A percentile compares a stretch with the other conserved stretches of the same genome.
phyloP scores from a whole-genome alignment of 2,329 filamentous ascomycete genomes.

The Triangularia setosa region DNA sequence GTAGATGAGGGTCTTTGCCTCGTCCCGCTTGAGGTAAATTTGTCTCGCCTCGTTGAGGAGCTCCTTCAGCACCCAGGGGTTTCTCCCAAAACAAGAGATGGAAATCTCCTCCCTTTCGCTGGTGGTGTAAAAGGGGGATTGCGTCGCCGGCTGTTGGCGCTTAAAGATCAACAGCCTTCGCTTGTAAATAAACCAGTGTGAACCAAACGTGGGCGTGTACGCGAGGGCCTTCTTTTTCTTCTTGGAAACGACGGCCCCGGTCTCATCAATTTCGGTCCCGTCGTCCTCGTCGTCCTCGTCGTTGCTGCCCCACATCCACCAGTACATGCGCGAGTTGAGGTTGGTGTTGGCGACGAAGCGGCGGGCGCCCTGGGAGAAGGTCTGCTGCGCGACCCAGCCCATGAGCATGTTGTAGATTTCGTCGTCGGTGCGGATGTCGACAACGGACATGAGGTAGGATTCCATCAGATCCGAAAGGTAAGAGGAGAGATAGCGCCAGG shows the following conservation, averaged over 20 bases:
- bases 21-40: conserved; percentile 54
- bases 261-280: conserved; percentile 44
- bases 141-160: conserved; percentile 46
- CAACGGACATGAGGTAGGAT: conserved; percentile 59
- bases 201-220: conserved; percentile 66
- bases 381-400: conserved; percentile 63
- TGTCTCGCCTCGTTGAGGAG: conserved; percentile 56
- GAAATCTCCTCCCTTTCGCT: conserved; percentile 56
- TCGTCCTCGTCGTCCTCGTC: conserved; percentile 44
- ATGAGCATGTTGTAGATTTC: conserved; percentile 71
- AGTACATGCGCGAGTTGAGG: conserved; percentile 49
- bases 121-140: conserved; percentile 36
- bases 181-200: conserved; percentile 65
- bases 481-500: conserved; percentile 49
- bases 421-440: conserved; percentile 64
- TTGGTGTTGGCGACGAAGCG: conserved; percentile 64
- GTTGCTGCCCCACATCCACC: conserved; percentile 43
- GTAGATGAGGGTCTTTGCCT: conserved; percentile 62
- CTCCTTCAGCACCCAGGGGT: conserved; percentile 58
- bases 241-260: conserved; percentile 29
- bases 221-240: conserved; percentile 47
- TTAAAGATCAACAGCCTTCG: conserved; percentile 55
- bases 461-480: conserved; percentile 47
- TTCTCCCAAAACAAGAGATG: conserved; percentile 58
- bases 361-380: conserved; percentile 56